These are phyloP conservation scores for Excoecaria agallocha DNA, from an alignment of 345 rosid species.

Conservation along the genomic window DNA sequence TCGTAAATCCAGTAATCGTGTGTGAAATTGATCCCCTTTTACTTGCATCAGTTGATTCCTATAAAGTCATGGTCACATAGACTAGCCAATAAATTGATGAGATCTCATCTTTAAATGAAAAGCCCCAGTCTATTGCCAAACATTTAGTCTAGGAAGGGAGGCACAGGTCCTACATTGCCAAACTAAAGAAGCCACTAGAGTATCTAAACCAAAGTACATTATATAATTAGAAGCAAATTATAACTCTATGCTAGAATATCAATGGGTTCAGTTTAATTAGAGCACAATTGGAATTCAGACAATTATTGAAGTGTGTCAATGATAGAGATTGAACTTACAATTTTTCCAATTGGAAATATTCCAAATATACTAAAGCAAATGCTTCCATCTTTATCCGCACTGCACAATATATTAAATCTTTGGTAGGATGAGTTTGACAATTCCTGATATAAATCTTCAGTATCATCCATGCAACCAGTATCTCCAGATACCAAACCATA, in stretches of 20 bases:
- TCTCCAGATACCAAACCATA: slow-evolving; percentile 85
- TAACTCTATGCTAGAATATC: background rate
- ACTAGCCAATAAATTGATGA: background rate
- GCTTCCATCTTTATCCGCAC: slow-evolving; percentile 83
- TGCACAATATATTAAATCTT: slow-evolving; percentile 82
- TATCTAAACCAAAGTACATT: slow-evolving; percentile 2
- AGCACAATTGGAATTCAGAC: background rate
- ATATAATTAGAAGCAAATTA: background rate
- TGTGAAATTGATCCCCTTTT: too few relatives aligned
- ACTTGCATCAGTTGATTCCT: background rate
- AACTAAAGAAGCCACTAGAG: background rate
- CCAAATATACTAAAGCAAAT: slow-evolving; percentile 88
- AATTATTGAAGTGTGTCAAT: background rate
- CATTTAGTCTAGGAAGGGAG: background rate
- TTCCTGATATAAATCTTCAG: slow-evolving; percentile 76
- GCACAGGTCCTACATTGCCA: background rate
- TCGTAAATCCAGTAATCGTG: too few relatives aligned
- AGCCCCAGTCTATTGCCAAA: background rate
- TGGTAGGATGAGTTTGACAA: slow-evolving; percentile 73
- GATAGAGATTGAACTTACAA: slow-evolving; percentile 49
- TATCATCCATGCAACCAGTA: slow-evolving; percentile 70
- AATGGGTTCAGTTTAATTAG: background rate
- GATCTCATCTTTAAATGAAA: background rate
- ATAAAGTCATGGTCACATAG: background rate
- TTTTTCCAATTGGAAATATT: slow-evolving; percentile 82